A percentile compares a stretch with the other conserved stretches of the same genome.
Conservation (phyloP, 2,329 filamentous ascomycete genomes). For the Fusarium hainanense region DNA sequence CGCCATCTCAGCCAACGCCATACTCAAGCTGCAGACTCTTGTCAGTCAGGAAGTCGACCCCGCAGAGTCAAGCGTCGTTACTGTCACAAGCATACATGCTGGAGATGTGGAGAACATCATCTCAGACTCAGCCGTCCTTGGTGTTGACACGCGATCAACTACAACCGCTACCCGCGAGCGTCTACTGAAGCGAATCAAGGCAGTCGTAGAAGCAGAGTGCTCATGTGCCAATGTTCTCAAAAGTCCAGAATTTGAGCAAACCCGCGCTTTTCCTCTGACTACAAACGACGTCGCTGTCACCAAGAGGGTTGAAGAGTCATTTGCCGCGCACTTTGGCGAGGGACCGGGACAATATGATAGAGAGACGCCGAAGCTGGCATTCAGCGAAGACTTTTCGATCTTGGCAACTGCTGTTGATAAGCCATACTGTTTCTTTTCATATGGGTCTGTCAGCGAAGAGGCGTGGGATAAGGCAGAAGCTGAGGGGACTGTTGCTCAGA, state of each 20-base stretch:
- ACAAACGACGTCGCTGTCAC: conserved; percentile 63
- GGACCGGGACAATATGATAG: conserved; percentile 43
- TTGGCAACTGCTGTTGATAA: conserved; percentile 35
- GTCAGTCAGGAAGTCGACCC: conserved; percentile 49
- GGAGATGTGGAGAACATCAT: conserved; percentile 60
- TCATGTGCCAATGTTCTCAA: conserved; percentile 57
- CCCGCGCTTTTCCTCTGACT: conserved; percentile 58
- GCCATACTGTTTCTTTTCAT: conserved; percentile 40
- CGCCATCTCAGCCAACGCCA: conserved; percentile 17
- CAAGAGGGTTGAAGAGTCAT: conserved; percentile 54
- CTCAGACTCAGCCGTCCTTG: conserved; percentile 53
- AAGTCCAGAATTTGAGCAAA: conserved; percentile 56
- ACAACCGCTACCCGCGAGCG: conserved; percentile 47
- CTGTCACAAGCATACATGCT: conserved; percentile 56
- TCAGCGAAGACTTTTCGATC: conserved; percentile 66
- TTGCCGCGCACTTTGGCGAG: conserved; percentile 57
- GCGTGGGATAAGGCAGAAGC: conserved; percentile 32
- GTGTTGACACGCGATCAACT: conserved; percentile 55
- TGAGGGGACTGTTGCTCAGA: conserved; percentile 27
- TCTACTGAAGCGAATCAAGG: conserved; percentile 51
- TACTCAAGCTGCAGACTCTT: conserved; percentile 44
- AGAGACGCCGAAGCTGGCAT: conserved; percentile 55
- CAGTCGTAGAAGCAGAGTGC: conserved; percentile 65
- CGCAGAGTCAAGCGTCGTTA: conserved; percentile 56
- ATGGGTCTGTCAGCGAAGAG: conserved; percentile 26